Conservation (phyloP, 495 filamentous ascomycete genomes). For the Podospora pseudopauciseta region DNA sequence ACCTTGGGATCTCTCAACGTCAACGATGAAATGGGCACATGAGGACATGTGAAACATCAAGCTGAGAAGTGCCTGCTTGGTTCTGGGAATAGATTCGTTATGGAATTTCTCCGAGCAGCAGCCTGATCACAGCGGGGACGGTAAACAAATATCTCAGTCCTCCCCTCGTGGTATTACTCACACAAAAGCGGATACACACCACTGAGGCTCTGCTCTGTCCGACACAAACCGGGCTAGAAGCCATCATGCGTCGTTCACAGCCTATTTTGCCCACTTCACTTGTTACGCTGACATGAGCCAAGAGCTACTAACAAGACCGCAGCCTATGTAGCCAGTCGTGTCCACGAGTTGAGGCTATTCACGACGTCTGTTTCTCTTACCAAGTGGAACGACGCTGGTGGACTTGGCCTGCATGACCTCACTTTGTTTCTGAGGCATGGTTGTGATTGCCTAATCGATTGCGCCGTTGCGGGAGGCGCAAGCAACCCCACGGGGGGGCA, state of each 20-base stretch:
- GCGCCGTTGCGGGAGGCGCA: slow-evolving; percentile 1
- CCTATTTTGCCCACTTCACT: not conserved
- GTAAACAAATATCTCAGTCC: no score
- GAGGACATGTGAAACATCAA: not conserved
- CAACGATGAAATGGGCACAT: not conserved
- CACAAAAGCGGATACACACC: not conserved
- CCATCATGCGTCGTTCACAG: not conserved
- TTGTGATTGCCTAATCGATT: slow-evolving; percentile 2
- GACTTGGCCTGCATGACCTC: not conserved
- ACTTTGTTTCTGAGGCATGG: slow-evolving; percentile 1
- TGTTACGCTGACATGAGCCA: not conserved
- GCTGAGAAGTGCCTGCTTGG: not conserved
- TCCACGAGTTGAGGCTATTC: slow-evolving; percentile 5
- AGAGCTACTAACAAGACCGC: not conserved
- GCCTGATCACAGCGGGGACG: not conserved
- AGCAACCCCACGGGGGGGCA: not conserved
- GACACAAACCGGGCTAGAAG: not conserved
- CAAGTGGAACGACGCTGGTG: slow-evolving; percentile 1
- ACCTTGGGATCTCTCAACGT: not conserved
- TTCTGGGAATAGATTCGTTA: not conserved
- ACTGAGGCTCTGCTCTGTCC: not conserved
- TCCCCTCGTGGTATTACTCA: not conserved
- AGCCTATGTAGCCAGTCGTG: not conserved
- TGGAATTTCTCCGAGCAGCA: not conserved
- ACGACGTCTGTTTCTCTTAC: slow-evolving; percentile 1